A percentile compares a stretch with the other conserved stretches of the same genome.
phyloP scores from a whole-genome alignment of 352 stramenopile species.

The Pythium dissotocum region DNA sequence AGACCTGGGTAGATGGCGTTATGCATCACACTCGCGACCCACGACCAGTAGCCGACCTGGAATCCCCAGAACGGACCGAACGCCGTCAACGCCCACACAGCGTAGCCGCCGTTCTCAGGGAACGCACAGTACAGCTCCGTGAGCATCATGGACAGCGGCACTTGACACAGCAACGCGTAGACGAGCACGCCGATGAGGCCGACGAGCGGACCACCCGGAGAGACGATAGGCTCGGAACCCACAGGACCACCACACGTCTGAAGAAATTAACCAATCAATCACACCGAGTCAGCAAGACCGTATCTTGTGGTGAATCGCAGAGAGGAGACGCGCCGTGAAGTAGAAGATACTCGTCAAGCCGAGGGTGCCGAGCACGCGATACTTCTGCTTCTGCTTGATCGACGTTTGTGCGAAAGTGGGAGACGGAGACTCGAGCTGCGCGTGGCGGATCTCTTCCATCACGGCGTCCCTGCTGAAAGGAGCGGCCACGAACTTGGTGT shows the following conservation, averaged over 20 bases:
- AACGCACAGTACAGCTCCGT: slow-evolving; percentile 89
- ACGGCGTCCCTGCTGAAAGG: not conserved
- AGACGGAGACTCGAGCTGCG: not conserved
- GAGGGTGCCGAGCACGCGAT: slow-evolving; percentile 28
- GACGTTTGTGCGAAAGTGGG: not conserved
- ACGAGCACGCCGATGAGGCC: slow-evolving; percentile 74
- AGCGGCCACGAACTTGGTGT: not conserved
- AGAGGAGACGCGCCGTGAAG: slow-evolving; percentile 15
- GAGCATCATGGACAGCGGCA: slow-evolving; percentile 88
- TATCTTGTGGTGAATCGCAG: too few relatives aligned
- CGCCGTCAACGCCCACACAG: slow-evolving; percentile 86
- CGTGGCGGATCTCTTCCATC: not conserved
- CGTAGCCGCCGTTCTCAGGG: slow-evolving; percentile 72
- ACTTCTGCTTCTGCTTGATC: slow-evolving; percentile 1
- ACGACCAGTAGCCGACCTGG: slow-evolving; percentile 67
- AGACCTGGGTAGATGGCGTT: too few relatives aligned
- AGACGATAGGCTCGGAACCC: slow-evolving; percentile 27
- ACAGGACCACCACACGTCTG: slow-evolving; percentile 25
- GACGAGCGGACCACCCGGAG: slow-evolving; percentile 39
- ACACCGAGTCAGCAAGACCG: too few relatives aligned
- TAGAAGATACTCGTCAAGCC: slow-evolving; percentile 30
- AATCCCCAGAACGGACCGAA: slow-evolving; percentile 85
- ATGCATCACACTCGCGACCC: slow-evolving; percentile 64
- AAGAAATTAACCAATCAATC: not conserved
- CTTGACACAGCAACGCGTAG: slow-evolving; percentile 79